Conservation (phyloP, 768 basidiomycete species). For the Suillus ampliporus region DNA sequence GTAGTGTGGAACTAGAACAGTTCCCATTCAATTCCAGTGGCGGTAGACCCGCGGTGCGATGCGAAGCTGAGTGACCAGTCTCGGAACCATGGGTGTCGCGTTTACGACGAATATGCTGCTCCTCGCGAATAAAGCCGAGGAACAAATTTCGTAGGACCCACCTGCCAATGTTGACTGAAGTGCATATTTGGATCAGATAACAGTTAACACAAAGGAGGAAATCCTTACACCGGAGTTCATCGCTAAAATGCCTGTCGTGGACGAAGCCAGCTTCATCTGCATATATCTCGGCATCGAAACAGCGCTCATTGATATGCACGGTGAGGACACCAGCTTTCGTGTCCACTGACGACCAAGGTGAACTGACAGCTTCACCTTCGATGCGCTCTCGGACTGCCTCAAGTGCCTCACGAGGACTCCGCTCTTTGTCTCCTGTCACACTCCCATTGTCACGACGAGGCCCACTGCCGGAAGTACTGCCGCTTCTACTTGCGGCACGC, state of each 20-base stretch:
- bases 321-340: constrained; percentile 89
- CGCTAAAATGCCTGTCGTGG: constrained; percentile 63
- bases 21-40: constrained; percentile 34
- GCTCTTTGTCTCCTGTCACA: constrained; percentile 45
- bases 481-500: constrained; percentile 54
- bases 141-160: constrained; percentile 91
- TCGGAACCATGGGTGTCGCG: constrained; percentile 33
- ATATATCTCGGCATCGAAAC: constrained; percentile 95
- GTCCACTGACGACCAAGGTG: constrained; percentile 87
- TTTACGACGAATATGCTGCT: constrained; percentile 51
- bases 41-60: constrained; percentile 26
- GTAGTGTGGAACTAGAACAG: constrained; percentile 23
- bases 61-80: constrained; percentile 24
- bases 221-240: constrained; percentile 80
- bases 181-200: constrained; percentile 14
- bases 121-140: constrained; percentile 74
- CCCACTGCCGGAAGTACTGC: constrained; percentile 49
- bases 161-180: constrained; percentile 87
- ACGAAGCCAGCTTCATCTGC: constrained; percentile 87
- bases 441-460: constrained; percentile 38
- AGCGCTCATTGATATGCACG: constrained; percentile 85
- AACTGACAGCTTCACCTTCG: constrained; percentile 91
- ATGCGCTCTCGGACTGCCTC: constrained; percentile 89
- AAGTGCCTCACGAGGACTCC: constrained; percentile 81
- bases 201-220: constrained; percentile 7